These are phyloP conservation scores for Zasmidium citrigriseum DNA, from an alignment of 2,329 filamentous ascomycete genomes.

Conservation along the genomic window DNA sequence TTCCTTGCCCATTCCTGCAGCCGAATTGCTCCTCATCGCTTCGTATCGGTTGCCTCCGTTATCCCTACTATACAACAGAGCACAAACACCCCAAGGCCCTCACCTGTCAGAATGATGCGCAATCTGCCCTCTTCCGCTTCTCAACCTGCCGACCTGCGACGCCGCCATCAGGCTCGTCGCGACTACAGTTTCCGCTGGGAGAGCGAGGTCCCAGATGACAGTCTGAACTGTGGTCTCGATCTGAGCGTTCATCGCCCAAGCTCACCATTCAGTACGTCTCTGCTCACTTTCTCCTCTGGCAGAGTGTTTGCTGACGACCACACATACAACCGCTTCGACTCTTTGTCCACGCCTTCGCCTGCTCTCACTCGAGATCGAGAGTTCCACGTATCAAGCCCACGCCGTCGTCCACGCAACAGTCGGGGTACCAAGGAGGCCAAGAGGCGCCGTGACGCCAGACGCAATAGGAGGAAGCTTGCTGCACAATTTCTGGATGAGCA, in stretches of 20 bases:
- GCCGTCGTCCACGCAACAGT: constrained; percentile 29
- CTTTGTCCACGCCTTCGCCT: constrained; percentile 20
- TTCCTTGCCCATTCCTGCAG: constrained; percentile 4
- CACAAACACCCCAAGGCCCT: constrained; percentile 9
- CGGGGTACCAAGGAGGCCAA: constrained; percentile 33
- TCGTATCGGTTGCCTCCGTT: constrained; percentile 9
- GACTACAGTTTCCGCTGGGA: constrained; percentile 13
- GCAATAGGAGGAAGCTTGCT: constrained; percentile 28
- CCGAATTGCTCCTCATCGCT: constrained; percentile 10
- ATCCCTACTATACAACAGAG: constrained; percentile 19
- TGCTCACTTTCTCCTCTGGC: background rate
- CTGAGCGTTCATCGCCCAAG: constrained; percentile 31
- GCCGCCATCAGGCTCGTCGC: constrained; percentile 11
- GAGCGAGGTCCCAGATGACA: constrained; percentile 9
- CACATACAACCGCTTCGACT: constrained; percentile 32
- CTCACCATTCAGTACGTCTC: constrained; percentile 22
- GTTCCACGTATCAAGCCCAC: constrained; percentile 11
- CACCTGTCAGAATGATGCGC: constrained; percentile 22
- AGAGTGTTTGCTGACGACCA: background rate
- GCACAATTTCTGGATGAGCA: constrained; percentile 33
- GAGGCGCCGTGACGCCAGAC: constrained; percentile 32
- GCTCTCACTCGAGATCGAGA: constrained; percentile 17
- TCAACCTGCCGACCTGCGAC: constrained; percentile 20
- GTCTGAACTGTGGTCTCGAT: constrained; percentile 19
- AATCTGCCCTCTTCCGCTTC: constrained; percentile 16